Base-by-base conservation (phyloP, 2,329 filamentous ascomycete species). In the Exophiala phaeomuriformis region DNA sequence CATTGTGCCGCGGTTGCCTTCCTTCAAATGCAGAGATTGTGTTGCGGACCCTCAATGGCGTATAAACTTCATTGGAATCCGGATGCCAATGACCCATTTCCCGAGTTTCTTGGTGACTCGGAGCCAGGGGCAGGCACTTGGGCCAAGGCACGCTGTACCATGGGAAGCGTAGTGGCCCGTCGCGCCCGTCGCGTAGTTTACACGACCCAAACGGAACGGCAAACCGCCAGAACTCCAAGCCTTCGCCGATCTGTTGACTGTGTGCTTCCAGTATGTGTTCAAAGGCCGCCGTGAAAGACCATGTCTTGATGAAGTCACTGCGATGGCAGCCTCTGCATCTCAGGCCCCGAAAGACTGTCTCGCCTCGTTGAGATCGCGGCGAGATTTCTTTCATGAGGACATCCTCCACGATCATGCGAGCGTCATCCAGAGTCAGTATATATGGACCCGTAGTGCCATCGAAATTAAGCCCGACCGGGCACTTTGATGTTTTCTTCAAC, bases 141-240 rank as follows among this genome's bases (percentile, higher is more conserved):
- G 67, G 63, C 67, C 67, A 69, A 10, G 60, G 53, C 10, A 65
- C 55, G 2, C 55, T 61, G 49, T 60, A 64, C 65, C 65, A 68
- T 9, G 62, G 63, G 37, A 65, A 65, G 27, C 40, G 49, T 7
- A 27, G 47, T 51, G 52, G 46, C 33, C 47, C 32, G 2, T 48
- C 40, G 27, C 42, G 48, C 32, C 47, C 4, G 41, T 44, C 40
- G 51, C 51, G n/a, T 41, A n/a, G 35, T 42, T 37, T 35, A 47
- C 42, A 53, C 28, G 47, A 27, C 33, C 41, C 6, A 10, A 32
- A 37, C 10, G 58, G 55, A 1, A 52, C 48, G 2, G 60, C 60
- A 49, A 61, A 59, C 28, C 47, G 56, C 51, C 61, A 63, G 49
- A 66, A 66, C 29, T 60, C 50, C 4, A 61, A 48, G 40, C 63